These are phyloP conservation scores for Mucor mucedo DNA, from an alignment of 371 early-diverging fungal species.

Conservation along the genomic window DNA sequence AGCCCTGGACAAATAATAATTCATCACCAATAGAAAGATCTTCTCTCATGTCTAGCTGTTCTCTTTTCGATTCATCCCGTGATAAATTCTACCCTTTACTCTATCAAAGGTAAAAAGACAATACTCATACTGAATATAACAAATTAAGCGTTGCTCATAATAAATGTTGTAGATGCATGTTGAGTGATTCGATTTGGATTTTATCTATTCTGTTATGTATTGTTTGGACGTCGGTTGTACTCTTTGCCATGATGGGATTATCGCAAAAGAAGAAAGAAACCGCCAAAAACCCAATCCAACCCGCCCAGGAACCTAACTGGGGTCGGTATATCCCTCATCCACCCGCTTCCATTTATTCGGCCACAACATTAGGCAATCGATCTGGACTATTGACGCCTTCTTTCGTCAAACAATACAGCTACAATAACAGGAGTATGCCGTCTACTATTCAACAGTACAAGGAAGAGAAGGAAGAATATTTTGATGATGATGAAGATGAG, in stretches of 20 bases:
- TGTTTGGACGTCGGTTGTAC: constrained; percentile 11
- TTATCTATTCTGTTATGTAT: constrained; percentile 16
- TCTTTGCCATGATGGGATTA: constrained; percentile 4
- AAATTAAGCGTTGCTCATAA: background rate
- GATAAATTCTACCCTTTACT: constrained; percentile 40
- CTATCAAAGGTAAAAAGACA: constrained; percentile 37
- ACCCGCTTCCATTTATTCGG: constrained; percentile 18
- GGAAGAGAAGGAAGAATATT: no score
- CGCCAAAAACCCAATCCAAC: background rate
- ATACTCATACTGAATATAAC: no score
- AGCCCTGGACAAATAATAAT: constrained; percentile 37
- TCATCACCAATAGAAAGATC: constrained; percentile 17
- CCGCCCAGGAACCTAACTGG: constrained; percentile 20
- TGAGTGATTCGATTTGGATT: constrained; percentile 21
- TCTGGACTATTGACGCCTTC: constrained; percentile 16
- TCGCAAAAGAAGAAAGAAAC: constrained; percentile 9
- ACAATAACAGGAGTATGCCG: background rate
- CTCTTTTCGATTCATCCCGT: constrained; percentile 25
- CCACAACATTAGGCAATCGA: background rate
- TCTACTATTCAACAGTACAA: no score
- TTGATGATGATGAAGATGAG: no score
- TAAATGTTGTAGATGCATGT: constrained; percentile 17
- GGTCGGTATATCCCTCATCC: constrained; percentile 29
- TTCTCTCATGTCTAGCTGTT: constrained; percentile 32
- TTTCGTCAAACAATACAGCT: constrained; percentile 1